Base-by-base conservation (phyloP, 805 yeast genomes). In the Candida lessepsii region DNA sequence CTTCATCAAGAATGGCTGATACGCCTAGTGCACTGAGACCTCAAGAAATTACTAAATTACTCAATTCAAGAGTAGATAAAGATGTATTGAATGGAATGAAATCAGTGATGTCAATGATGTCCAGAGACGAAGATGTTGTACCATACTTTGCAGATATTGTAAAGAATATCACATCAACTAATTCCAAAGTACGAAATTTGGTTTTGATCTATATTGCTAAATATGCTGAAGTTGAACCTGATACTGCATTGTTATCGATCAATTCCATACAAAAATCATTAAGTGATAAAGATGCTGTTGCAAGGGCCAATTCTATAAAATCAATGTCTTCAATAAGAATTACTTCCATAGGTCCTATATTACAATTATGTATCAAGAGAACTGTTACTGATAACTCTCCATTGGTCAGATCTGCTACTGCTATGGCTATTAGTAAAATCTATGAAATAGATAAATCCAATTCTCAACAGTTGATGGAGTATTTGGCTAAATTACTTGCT, bases 181-280 rank as follows among this genome's bases (percentile, higher is more conserved):
- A 67, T 35, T 77, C 80, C 41, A 83, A 80, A 46, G 76, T 87
- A 20, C 78, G 86, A 44, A 79, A 83, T 49, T 70, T 91, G 57
- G 96, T 89, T 2, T 79, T 86, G 61, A 70, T 83, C 1, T 87
- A 86, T 50, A 63, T 93, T 35, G 65, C 81, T 30, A 72, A 85
- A 41, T 88, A 79, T 57, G 93, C 96, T 17, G 95, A 87, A 46
- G 60, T 70, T 40, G 90, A 87, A 50, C 96, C 93, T 8, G 96
- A 90, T 57, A 75, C 86, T n/a, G 93, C 98, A 2, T 71, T 93
- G 15, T 69, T 93, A 33, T 80, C 96, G 1, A 86, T 93, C 48
- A 93, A 93, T 60, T 86, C 97, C 1, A 85, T 93, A 35, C 99
- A 93, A 59, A 88, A 86, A 60, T 73, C 87, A 1, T 63, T 91